phyloP scores from a whole-genome alignment of 179 eudicot species.

The Nepenthes alata region DNA sequence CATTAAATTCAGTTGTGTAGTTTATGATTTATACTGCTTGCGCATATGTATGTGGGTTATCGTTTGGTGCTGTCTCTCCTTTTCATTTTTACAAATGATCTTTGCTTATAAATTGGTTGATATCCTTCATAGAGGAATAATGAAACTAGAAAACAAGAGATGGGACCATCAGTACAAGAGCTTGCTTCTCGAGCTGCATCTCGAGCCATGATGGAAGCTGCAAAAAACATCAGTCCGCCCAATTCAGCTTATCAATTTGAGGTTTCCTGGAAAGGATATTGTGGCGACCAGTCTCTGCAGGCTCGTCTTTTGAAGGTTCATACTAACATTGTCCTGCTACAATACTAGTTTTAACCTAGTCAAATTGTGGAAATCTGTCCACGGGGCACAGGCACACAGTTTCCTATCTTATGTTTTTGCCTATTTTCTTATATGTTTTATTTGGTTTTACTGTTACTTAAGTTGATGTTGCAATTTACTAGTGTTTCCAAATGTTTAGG shows the following conservation, averaged over 20 bases:
- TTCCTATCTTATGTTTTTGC: background rate
- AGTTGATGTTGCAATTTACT: background rate
- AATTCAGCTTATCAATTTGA: constrained; percentile 90
- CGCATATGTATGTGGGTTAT: background rate
- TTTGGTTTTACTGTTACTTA: too few relatives aligned
- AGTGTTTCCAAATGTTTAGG: constrained; percentile 30
- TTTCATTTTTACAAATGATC: too few relatives aligned
- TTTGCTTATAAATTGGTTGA: background rate
- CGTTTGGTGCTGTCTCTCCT: background rate
- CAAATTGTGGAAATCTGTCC: too few relatives aligned
- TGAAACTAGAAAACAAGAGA: constrained; percentile 29
- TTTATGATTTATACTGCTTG: too few relatives aligned
- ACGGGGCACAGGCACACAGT: too few relatives aligned
- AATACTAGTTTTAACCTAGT: too few relatives aligned
- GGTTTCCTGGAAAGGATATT: constrained; percentile 62
- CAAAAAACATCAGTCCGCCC: constrained; percentile 64
- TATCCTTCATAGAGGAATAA: constrained; percentile 24
- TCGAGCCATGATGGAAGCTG: constrained; percentile 68
- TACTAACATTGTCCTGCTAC: background rate
- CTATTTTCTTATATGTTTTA: too few relatives aligned
- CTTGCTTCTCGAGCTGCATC: constrained; percentile 89
- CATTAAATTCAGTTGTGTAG: too few relatives aligned
- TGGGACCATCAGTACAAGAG: constrained; percentile 58
- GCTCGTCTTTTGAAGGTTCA: constrained; percentile 59
- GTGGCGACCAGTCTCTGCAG: constrained; percentile 62